These are phyloP conservation scores for Isoetes taiwanensis DNA, from an alignment of 75 land plant species.

Conservation along the genomic window DNA sequence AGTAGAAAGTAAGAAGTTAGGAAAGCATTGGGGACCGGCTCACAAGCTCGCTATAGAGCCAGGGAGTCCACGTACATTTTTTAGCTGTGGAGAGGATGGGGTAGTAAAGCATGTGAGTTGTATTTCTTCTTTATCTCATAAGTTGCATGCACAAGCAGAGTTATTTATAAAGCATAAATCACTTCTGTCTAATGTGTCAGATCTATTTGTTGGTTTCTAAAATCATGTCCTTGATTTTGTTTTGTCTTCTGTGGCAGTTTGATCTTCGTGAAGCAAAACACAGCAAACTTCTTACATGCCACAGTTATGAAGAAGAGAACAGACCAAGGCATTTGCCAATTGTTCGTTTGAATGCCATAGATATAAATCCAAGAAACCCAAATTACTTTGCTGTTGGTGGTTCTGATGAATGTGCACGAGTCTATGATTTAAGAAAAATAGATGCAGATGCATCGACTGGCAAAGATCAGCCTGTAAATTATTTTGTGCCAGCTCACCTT, in stretches of 20 bases:
- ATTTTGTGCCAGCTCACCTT: conserved; percentile 65
- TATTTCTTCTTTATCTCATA: not conserved
- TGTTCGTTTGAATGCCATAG: conserved; percentile 63
- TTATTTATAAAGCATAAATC: no score
- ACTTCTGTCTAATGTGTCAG: no score
- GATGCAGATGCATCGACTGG: conserved; percentile 34
- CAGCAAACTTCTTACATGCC: conserved; percentile 56
- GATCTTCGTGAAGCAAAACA: conserved; percentile 54
- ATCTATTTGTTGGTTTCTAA: no score
- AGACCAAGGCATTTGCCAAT: conserved; percentile 7
- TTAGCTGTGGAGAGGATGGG: conserved; percentile 8
- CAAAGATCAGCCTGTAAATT: conserved; percentile 43
- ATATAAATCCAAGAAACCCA: conserved; percentile 69
- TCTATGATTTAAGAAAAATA: conserved; percentile 77
- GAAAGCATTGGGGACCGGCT: not conserved
- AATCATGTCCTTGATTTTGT: no score
- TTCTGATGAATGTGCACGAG: conserved; percentile 77
- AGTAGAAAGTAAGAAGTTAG: conserved; percentile 2
- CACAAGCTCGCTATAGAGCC: conserved; percentile 6
- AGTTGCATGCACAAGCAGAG: no score
- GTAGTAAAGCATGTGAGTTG: not conserved
- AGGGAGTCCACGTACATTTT: conserved; percentile 1
- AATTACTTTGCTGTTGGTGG: conserved; percentile 75
- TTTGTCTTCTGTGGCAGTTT: conserved; percentile 39
- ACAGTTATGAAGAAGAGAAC: conserved; percentile 15